These are phyloP conservation scores for Phytophthora rubi DNA, from an alignment of 352 stramenopile species.

Conservation along the genomic window DNA sequence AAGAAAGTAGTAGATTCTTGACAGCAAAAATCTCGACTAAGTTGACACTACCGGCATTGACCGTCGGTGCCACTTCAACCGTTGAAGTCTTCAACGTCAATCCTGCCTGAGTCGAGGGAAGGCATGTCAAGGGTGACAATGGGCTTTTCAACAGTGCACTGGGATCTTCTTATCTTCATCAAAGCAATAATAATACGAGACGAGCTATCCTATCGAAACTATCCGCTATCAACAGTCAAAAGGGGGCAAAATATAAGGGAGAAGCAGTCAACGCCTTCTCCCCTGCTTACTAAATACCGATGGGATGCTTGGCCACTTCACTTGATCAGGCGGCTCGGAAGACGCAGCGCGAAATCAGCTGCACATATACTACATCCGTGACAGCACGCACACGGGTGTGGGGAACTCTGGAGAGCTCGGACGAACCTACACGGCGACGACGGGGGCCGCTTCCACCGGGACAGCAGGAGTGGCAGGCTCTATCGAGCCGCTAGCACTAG, in stretches of 20 bases:
- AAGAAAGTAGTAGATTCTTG: no score
- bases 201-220: conserved; percentile 39
- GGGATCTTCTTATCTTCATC: conserved; percentile 22
- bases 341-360: conserved; percentile 20
- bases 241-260: conserved; percentile 32
- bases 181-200: conserved; percentile 41
- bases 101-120: neutral
- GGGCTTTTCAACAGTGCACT: conserved; percentile 17
- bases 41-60: no score
- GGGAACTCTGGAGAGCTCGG: conserved; percentile 1
- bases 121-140: neutral
- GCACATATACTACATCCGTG: conserved; percentile 41
- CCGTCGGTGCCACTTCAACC: no score
- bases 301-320: conserved; percentile 31
- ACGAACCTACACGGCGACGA: conserved; percentile 35
- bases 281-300: conserved; percentile 48
- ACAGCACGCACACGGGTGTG: conserved; percentile 16
- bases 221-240: conserved; percentile 39
- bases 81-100: neutral
- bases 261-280: conserved; percentile 17
- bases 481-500: conserved; percentile 23
- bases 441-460: conserved; percentile 22
- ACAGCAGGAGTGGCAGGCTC: conserved; percentile 14
- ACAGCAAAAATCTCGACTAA: no score
- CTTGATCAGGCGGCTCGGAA: conserved; percentile 22